Evolutionary conservation across 768 basidiomycete species (phyloP), one percentile per base, ranked within the genome.

Genomic region (Phylloporus sp.): DNA sequence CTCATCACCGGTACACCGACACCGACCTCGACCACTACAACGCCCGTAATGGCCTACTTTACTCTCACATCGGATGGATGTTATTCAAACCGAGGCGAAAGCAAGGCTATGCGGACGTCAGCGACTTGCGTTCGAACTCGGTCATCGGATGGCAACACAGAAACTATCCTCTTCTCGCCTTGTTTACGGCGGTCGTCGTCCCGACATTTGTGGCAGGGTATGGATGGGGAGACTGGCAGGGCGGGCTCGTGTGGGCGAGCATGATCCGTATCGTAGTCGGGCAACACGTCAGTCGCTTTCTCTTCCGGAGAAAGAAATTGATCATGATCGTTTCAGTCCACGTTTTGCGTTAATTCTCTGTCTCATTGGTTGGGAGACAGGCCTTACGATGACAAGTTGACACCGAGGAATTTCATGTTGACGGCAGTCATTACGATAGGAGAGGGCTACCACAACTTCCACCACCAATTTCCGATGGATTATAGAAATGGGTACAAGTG

Each of bases 391-490:
- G 86, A 90, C 77, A 91, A 90, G 72, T 86, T 90, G 66, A 86
- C 88, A n/a, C 90, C 92, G 3, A 76, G 81, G 42, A 90, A 94
- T 69, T 90, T 90, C 66, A 65, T 88, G 39, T 68, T 91, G 64
- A 93, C 90, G 28, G 91, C 90, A 6, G 71, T 95, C 31, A 82
- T 81, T 50, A 93, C 91, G n/a, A 82, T 91, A 62, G 92, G 92
- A 43, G 92, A 95, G 65, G 91, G 92, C 18, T 95, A 95, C 72
- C 92, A 95, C 76, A 95, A 95, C 69, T 93, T 92, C 80, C 92
- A 95, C 71, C 91, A 95, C 61, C 79, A 78, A 56, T 94, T 93
- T 79, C 90, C 91, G 11, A 89, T 90, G 86, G 92, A 95, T 68
- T 95, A 90, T 71, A 79, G 90, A 17, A 92, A 92, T 62, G 90